Base-by-base conservation (phyloP, 768 basidiomycete species). In the Fomitopsis serialis region DNA sequence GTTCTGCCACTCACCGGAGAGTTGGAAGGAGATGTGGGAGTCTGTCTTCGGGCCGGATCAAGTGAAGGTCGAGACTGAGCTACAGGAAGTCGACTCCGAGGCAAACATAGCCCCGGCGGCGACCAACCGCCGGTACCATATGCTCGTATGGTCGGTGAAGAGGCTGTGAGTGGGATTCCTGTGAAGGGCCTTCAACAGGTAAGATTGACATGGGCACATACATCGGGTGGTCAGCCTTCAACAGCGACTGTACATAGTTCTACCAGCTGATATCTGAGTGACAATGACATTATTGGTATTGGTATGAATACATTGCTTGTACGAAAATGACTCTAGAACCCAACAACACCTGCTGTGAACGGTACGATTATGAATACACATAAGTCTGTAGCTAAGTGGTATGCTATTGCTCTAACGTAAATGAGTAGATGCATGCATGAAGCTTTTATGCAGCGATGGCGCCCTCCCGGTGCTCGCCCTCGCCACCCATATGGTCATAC, bases 401-500 rank as follows among this genome's bases (percentile, higher is more conserved):
- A 32, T 32, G 29, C 29, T 6, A 32, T 32, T 11, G 46, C 17
- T 24, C 34, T 54, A 49, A 23, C 12, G n/a, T 10, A 44, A 5
- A 42, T 34, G 19, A 35, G 15, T 21, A 23, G 5, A 24, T n/a
- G 17, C 42, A 35, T 9, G 11, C 46, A 34, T 27, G 34, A n/a
- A n/a, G n/a, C n/a, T 32, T 24, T 53, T 24, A 59, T 29, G 56
- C 58, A 0, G 55, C 43, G 37, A 59, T 43, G 42, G 62, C 48
- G 64, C 15, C 37, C 45, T 76, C 76, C 23, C 70, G 62, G 47
- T 85, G 69, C 55, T 77, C 70, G 6, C 87, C 88, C 63, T 92
- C 86, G 0, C 91, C 90, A 15, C 91, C 91, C 74, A 85, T 80
- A 17, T 79, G 73, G 44, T 92, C 88, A 68, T 95, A 97, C 87